Evolutionary conservation across 1,139 yeast species (phyloP).

Genomic region (Suhomyces bolitotheri): DNA sequence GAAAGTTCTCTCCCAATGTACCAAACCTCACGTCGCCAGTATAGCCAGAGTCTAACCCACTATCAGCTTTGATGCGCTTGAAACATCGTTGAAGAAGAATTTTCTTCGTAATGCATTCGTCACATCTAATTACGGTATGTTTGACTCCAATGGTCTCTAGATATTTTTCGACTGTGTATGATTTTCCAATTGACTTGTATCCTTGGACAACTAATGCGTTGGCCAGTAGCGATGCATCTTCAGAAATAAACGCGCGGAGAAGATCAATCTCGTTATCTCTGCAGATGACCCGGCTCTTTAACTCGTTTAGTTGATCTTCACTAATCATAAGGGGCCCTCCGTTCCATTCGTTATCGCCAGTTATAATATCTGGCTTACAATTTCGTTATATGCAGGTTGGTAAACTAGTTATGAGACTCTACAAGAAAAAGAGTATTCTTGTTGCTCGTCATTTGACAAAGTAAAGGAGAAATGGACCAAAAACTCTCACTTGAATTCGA

Average conservation of each 20-base stretch:
- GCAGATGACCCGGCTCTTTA: conserved; percentile 13
- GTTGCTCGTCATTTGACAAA: no score
- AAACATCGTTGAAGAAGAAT: conserved; percentile 42
- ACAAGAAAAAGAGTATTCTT: no score
- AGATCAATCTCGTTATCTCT: conserved; percentile 33
- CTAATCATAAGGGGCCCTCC: conserved; percentile 3
- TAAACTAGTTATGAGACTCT: no score
- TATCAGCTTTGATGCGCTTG: conserved; percentile 29
- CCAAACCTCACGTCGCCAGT: conserved; percentile 12
- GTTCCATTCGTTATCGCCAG: no score
- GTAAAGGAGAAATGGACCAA: no score
- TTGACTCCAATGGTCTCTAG: conserved; percentile 26
- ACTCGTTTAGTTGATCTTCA: conserved; percentile 2
- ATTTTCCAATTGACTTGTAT: conserved; percentile 43
- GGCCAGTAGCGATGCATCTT: conserved; percentile 23
- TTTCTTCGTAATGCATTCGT: conserved; percentile 41
- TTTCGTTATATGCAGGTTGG: no score
- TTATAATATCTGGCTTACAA: no score
- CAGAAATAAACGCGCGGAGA: conserved; percentile 29
- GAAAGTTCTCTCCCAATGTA: conserved; percentile 44
- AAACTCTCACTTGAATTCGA: no score
- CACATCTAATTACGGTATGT: conserved; percentile 36
- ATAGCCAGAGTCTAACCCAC: conserved; percentile 20
- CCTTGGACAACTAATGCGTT: conserved; percentile 42
- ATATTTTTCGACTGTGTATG: conserved; percentile 31